A percentile compares a stretch with the other conserved stretches of the same genome.
phyloP scores from a whole-genome alignment of 2,329 filamentous ascomycete genomes.

The Stenocarpella maydis region DNA sequence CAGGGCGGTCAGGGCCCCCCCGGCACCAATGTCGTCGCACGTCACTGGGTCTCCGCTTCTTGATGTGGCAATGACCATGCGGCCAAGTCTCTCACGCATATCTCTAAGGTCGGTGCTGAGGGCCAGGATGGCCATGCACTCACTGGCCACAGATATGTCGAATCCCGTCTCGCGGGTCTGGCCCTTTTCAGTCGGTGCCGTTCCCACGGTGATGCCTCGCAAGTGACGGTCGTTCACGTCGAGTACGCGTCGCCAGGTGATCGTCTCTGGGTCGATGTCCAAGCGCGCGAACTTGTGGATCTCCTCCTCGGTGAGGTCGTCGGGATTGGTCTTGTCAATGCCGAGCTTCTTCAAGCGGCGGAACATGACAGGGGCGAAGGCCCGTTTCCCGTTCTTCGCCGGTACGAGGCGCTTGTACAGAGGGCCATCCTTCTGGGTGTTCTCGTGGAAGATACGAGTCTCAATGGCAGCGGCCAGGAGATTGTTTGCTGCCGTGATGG shows the following conservation, averaged over 20 bases:
- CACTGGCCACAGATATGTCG: constrained; percentile 96
- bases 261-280: constrained; percentile 95
- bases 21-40: constrained; percentile 92
- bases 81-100: constrained; percentile 90
- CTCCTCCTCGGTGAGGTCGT: constrained; percentile 90
- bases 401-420: constrained; percentile 90
- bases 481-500: constrained; percentile 97
- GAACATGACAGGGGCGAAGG: constrained; percentile 91
- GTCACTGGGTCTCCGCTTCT: constrained; percentile 88
- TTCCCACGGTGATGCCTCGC: constrained; percentile 86
- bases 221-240: constrained; percentile 98
- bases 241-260: constrained; percentile 94
- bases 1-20: constrained; percentile 89
- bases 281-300: constrained; percentile 88
- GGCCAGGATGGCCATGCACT: constrained; percentile 98
- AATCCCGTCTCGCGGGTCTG: constrained; percentile 90
- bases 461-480: constrained; percentile 95
- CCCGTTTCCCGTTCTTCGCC: constrained; percentile 85
- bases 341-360: constrained; percentile 93
- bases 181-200: constrained; percentile 89
- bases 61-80: constrained; percentile 95
- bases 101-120: constrained; percentile 87
- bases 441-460: constrained; percentile 97
- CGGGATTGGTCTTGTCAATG: constrained; percentile 92
- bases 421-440: constrained; percentile 88